Percentiles rank a stretch among this genome's conserved stretches.
Evolutionary conservation across 2,329 filamentous ascomycete genomes (phyloP).

Genomic region (Pseudogymnoascus sp.): DNA sequence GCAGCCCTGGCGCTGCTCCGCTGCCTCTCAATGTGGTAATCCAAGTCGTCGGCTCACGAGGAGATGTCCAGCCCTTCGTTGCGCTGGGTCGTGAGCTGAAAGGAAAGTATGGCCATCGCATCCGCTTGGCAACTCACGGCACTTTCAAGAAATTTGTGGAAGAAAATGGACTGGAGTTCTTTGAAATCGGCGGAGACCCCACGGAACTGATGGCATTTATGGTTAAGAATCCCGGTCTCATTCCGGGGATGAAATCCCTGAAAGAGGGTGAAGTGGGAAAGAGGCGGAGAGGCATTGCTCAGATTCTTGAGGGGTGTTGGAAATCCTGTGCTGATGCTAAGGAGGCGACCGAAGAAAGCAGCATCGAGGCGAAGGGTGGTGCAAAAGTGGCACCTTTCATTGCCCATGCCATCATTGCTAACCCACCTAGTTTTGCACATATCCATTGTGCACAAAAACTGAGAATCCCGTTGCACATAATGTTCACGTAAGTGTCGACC

Average conservation of each 20-base stretch:
- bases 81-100: slow-evolving; percentile 47
- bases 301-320: slow-evolving; percentile 77
- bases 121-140: slow-evolving; percentile 51
- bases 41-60: slow-evolving; percentile 52
- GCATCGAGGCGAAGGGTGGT: slow-evolving; percentile 20
- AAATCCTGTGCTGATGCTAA: slow-evolving; percentile 71
- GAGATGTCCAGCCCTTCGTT: slow-evolving; percentile 56
- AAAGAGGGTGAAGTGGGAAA: slow-evolving; percentile 67
- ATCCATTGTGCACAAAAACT: slow-evolving; percentile 65
- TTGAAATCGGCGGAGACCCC: slow-evolving; percentile 58
- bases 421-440: slow-evolving; percentile 65
- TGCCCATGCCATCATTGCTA: slow-evolving; percentile 69
- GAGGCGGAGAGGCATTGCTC: slow-evolving; percentile 62
- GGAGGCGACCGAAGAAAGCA: slow-evolving; percentile 41
- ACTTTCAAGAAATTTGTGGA: slow-evolving; percentile 51
- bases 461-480: slow-evolving; percentile 64
- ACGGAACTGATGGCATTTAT: slow-evolving; percentile 75
- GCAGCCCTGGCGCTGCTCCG: slow-evolving; percentile 25
- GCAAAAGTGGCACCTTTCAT: slow-evolving; percentile 46
- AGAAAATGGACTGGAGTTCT: slow-evolving; percentile 64
- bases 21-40: slow-evolving; percentile 47
- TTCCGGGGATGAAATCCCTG: slow-evolving; percentile 70
- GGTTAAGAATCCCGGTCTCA: slow-evolving; percentile 78
- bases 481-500: slow-evolving; percentile 63
- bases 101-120: slow-evolving; percentile 43